Evolutionary conservation across 257 asterid genomes (phyloP).

Genomic region (Fraxinus americana): DNA sequence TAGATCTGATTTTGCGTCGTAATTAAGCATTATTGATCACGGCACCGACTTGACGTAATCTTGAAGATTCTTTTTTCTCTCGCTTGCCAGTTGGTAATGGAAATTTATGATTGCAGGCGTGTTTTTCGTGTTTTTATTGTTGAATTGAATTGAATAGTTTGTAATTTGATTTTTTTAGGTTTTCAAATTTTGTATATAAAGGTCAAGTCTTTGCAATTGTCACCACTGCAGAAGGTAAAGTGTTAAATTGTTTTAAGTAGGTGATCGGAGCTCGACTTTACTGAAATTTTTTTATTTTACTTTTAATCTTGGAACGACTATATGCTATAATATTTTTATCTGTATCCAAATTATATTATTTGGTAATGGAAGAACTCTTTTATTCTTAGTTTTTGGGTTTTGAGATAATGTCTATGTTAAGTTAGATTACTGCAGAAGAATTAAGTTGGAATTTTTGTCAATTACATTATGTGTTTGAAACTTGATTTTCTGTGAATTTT

Average conservation of each 20-base stretch:
- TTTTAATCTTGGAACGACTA: not conserved
- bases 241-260: conserved; percentile 28
- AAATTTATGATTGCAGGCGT: conserved; percentile 31
- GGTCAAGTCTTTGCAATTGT: conserved; percentile 32
- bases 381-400: not conserved
- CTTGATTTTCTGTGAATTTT: conserved; percentile 16
- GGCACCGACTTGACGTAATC: conserved; percentile 27
- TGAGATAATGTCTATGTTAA: conserved; percentile 14
- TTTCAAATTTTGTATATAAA: conserved; percentile 41
- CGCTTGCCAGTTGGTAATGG: conserved; percentile 51
- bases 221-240: conserved; percentile 17
- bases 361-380: not conserved
- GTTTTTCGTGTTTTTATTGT: conserved; percentile 23
- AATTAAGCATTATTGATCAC: not conserved
- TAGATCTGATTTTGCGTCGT: conserved; percentile 1
- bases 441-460: conserved; percentile 7
- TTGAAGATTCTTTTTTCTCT: conserved; percentile 35
- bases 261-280: conserved; percentile 34
- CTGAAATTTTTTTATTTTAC: not conserved
- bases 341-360: conserved; percentile 22
- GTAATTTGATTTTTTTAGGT: not conserved
- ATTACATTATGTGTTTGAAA: conserved; percentile 15
- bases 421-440: conserved; percentile 3
- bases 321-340: not conserved
- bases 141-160: conserved; percentile 16